A percentile compares a stretch with the other conserved stretches of the same genome.
phyloP scores from a whole-genome alignment of 768 basidiomycete species.

The Phanerodontia chrysosporium region DNA sequence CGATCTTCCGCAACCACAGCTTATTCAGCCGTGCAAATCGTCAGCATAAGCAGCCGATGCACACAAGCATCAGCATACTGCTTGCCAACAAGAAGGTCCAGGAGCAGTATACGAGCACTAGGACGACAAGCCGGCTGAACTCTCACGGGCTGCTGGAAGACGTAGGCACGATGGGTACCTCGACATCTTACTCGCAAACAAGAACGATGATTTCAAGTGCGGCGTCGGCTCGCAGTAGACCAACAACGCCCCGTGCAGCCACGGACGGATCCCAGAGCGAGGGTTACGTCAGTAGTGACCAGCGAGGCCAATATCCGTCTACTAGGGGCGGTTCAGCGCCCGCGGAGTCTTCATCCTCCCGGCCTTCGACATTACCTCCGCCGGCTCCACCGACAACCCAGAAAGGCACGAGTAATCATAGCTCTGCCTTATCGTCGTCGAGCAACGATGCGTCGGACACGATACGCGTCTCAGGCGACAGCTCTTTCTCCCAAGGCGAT shows the following conservation, averaged over 20 bases:
- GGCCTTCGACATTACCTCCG: background rate
- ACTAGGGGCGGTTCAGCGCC: background rate
- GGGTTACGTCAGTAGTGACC: conserved; percentile 5
- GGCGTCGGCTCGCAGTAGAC: conserved; percentile 3
- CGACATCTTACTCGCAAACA: background rate
- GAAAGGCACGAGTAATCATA: background rate
- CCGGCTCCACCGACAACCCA: background rate
- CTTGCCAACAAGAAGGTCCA: conserved; percentile 75
- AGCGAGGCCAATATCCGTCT: background rate
- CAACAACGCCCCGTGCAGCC: conserved; percentile 1
- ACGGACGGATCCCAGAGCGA: conserved; percentile 3
- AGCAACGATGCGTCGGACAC: background rate
- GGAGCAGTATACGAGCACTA: conserved; percentile 72
- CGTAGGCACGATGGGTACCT: background rate
- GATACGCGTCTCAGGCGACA: background rate
- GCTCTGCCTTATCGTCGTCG: background rate
- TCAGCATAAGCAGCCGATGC: conserved; percentile 16
- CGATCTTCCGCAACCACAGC: conserved; percentile 64
- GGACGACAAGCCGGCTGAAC: conserved; percentile 61
- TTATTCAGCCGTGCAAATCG: conserved; percentile 21
- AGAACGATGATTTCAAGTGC: background rate
- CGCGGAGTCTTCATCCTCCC: too few species aligned
- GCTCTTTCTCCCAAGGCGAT: background rate
- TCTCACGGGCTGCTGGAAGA: conserved; percentile 65
- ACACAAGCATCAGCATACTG: conserved; percentile 41